Evolutionary conservation across 2,329 filamentous ascomycete species (phyloP), one percentile per base, ranked within the genome.

Genomic region (Pseudogymnoascus sp.): DNA sequence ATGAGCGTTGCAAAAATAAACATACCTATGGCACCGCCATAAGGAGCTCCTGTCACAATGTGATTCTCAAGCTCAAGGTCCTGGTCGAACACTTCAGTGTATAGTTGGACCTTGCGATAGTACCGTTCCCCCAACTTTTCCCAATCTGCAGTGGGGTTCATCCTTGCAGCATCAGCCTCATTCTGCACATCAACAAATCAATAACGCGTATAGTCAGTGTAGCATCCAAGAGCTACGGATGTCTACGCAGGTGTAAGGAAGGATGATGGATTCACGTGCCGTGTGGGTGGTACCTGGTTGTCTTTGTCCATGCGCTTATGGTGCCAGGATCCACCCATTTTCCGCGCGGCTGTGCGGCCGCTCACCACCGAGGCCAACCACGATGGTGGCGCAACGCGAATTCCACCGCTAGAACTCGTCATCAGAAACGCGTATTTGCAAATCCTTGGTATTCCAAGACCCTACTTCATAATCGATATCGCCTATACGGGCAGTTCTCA

Each of bases 11-110:
- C n/a, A 50, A 15, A 40, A 29, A 29, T 46, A 44, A 63, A 70
- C 82, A 75, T 86, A 96, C 93, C 93, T 80, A 97, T 82, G 73
- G 95, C 93, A 72, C 95, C 95, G 71, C 90, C 92, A 76, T 95
- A 97, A 23, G 92, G 92, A 74, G 95, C 96, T 72, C 93, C 95
- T 64, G 88, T 88, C 72, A 97, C 88, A 71, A 93, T 83, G 79
- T 96, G 96, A 79, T 95, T 96, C 80, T 97, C 93, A 69, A 99
- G 84, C 78, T 99, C 93, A 66, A 97, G 82, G 74, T 96, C 92
- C 73, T 90, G 85, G 77, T 96, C 92, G 75, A 97, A 99, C 68
- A 97, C 85, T 68, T 88, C 89, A 65, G 92, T 93, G 80, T 97
- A 99, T 65, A 96, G 85, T 76, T 93, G 90, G 64, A 90, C 88